Evolutionary conservation across 106 monocot genomes (phyloP).

Genomic region (Hemerocallis citrina): DNA sequence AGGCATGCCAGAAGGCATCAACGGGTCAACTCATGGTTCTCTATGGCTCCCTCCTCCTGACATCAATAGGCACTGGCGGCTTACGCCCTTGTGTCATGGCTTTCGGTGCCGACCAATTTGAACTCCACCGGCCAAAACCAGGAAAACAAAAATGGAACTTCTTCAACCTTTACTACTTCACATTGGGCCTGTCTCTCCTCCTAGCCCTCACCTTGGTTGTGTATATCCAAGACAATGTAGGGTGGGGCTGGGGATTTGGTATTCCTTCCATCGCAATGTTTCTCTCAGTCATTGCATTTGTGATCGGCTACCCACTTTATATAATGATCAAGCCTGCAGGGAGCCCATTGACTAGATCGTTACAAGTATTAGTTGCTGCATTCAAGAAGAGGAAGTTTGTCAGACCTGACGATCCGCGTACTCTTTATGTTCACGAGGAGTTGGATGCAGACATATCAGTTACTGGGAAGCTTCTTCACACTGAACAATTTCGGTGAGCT

Average conservation of each 20-base stretch:
- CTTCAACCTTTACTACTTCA: constrained; percentile 81
- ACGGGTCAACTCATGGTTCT: constrained; percentile 34
- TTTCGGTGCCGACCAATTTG: constrained; percentile 50
- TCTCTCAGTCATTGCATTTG: constrained; percentile 41
- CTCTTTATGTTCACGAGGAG: constrained; percentile 47
- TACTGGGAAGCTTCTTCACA: constrained; percentile 39
- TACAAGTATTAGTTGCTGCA: constrained; percentile 42
- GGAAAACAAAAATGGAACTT: constrained; percentile 25
- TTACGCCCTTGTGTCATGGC: constrained; percentile 73
- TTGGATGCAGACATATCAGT: constrained; percentile 51
- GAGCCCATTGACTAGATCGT: constrained; percentile 31
- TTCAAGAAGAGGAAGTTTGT: constrained; percentile 38
- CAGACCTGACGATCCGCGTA: constrained; percentile 6
- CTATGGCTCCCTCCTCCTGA: constrained; percentile 55
- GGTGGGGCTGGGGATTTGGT: constrained; percentile 67
- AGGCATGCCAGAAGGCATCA: constrained; percentile 25
- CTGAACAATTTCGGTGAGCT: constrained; percentile 26
- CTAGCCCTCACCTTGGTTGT: constrained; percentile 53
- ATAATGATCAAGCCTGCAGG: constrained; percentile 35
- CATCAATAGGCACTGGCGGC: constrained; percentile 67
- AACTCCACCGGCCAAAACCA: constrained; percentile 5
- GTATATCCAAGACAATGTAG: constrained; percentile 72
- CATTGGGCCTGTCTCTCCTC: constrained; percentile 33
- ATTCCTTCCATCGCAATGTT: constrained; percentile 58
- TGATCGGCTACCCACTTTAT: constrained; percentile 54